phyloP scores from a whole-genome alignment of 768 basidiomycete species.

The Amyloporia xantha region DNA sequence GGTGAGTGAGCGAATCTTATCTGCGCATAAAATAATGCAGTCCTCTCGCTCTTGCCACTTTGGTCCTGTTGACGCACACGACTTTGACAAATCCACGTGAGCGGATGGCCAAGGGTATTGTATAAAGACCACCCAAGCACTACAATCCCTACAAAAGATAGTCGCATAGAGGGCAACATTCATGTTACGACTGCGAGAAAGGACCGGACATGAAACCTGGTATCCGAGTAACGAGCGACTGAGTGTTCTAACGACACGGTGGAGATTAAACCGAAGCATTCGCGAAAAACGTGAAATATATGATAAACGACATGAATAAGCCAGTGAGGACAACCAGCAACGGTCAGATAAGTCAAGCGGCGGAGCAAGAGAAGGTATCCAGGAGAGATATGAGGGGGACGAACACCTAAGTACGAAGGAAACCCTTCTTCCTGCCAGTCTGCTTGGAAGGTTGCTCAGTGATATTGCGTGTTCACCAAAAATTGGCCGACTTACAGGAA shows the following conservation, averaged over 20 bases:
- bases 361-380: conserved; percentile 16
- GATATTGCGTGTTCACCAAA: too few species aligned
- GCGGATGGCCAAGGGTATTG: conserved; percentile 21
- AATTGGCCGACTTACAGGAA: conserved; percentile 55
- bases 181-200: conserved; percentile 16
- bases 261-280: conserved; percentile 18
- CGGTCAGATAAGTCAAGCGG: conserved; percentile 13
- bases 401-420: conserved; percentile 55
- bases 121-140: conserved; percentile 19
- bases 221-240: conserved; percentile 35
- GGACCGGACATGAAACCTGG: conserved; percentile 18
- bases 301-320: conserved; percentile 32
- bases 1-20: conserved; percentile 5
- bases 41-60: not conserved
- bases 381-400: not conserved
- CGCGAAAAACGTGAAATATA: conserved; percentile 32
- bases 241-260: conserved; percentile 37
- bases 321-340: conserved; percentile 4
- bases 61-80: not conserved
- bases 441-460: too few species aligned
- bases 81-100: not conserved
- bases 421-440: conserved; percentile 68
- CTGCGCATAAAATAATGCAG: conserved; percentile 1
- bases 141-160: conserved; percentile 18
- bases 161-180: conserved; percentile 17